Evolutionary conservation across 495 filamentous ascomycete species (phyloP).

Genomic region (Lophiotrema nucula): DNA sequence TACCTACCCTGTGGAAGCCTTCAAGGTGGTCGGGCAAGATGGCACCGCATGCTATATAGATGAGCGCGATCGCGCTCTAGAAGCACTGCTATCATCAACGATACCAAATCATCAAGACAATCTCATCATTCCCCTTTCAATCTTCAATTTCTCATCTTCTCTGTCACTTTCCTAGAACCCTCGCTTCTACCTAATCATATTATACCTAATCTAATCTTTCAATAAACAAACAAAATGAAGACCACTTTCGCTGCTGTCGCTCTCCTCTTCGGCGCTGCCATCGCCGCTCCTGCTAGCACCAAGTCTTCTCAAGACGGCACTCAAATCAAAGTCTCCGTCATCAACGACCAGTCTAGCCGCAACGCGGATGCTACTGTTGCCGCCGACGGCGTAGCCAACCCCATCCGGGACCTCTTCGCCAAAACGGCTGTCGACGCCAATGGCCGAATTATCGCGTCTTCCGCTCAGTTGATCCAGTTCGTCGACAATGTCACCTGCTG

Average conservation of each 20-base stretch:
- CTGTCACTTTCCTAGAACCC: too few species aligned
- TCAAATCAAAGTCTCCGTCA: constrained; percentile 1
- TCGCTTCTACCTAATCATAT: too few species aligned
- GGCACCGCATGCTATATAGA: too few species aligned
- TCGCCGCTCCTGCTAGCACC: background rate
- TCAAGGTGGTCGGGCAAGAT: too few species aligned
- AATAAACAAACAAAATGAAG: constrained; percentile 15
- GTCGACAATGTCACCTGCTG: background rate
- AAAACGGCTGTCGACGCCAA: background rate
- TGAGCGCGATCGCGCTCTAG: too few species aligned
- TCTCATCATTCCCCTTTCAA: too few species aligned
- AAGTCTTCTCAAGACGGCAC: background rate
- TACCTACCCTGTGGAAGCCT: too few species aligned
- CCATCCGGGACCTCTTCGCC: background rate
- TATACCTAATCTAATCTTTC: too few species aligned
- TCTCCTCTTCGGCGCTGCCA: constrained; percentile 8
- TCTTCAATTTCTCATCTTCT: too few species aligned
- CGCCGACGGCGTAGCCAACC: background rate
- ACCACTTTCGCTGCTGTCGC: background rate
- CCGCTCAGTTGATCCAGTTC: background rate
- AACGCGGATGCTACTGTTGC: background rate
- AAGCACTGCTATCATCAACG: too few species aligned
- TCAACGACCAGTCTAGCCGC: constrained; percentile 5
- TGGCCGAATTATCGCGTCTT: background rate
- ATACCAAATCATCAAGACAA: too few species aligned